Evolutionary conservation across 768 basidiomycete genomes (phyloP), one percentile per base, ranked within the genome.

Genomic region (Xerocomellus amylosporus): DNA sequence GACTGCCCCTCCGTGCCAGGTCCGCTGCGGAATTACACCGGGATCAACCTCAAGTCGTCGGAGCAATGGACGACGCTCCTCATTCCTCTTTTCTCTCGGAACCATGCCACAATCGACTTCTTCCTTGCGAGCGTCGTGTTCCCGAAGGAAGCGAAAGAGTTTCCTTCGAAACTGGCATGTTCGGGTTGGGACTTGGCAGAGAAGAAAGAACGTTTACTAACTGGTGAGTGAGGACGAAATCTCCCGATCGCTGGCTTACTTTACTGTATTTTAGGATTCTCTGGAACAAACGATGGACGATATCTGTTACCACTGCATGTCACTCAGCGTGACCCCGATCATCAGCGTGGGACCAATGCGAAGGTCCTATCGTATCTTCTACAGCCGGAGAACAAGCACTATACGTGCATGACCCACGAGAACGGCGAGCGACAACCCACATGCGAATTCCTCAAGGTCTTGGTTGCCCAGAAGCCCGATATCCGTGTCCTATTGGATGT

Each of bases 211-310:
- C 28, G 28, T 28, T 28, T 54, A 2, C 19, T 60, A 4, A 63
- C 61, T 1, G 62, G 61, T 63, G 26, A 46, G 54, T 36, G 2
- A 28, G 8, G 28, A 26, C 14, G 0, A 3, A 1, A 2, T 14
- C 37, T 22, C 5, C 20, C 8, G 6, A 15, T 24, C 13, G 3
- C 17, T 10, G 3, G 14, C 14, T 37, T 0, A 42, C n/a, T n/a
- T n/a, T n/a, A 22, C 2, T 1, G 8, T 22, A 2, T 17, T 14
- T 20, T 2, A 59, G 58, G 64, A 0, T 83, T 83, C 57, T 82
- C 79, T 46, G 82, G 81, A 9, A 83, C 82, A 2, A 83, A 83
- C 46, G 82, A 83, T 54, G 73, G 74, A 30, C 69, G 66, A n/a
- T 64, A 62, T 46, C 37, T 66, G 5, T 38, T 66, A 15, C 65